Evolutionary conservation across 2,329 filamentous ascomycete species (phyloP).

Genomic region (Tolypocladium album): DNA sequence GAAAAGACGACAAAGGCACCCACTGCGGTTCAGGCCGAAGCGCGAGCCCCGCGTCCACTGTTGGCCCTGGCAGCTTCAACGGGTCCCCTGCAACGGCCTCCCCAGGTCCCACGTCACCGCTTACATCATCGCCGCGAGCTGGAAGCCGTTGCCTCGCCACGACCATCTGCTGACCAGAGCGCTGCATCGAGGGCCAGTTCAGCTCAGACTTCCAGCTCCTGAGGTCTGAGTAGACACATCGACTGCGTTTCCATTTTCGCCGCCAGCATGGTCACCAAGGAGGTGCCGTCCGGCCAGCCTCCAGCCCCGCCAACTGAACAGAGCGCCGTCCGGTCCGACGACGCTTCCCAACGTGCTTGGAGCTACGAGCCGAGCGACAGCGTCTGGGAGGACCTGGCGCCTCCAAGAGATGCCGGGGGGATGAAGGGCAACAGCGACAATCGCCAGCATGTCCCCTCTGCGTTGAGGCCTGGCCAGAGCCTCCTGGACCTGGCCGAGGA

Average conservation of each 20-base stretch:
- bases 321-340: background rate
- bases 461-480: constrained; percentile 20
- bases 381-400: constrained; percentile 13
- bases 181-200: background rate
- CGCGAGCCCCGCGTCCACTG: background rate
- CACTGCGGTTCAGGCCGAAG: background rate
- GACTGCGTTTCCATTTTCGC: background rate
- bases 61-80: background rate
- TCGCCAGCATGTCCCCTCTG: constrained; percentile 15
- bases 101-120: constrained; percentile 8
- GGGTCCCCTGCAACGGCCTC: no score
- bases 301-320: background rate
- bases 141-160: background rate
- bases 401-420: background rate
- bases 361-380: constrained; percentile 9
- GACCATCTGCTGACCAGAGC: background rate
- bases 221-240: background rate
- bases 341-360: constrained; percentile 10
- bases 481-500: constrained; percentile 10
- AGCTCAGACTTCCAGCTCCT: background rate
- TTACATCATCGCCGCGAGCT: constrained; percentile 3
- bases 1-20: background rate
- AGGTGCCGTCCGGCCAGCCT: background rate
- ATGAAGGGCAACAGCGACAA: background rate
- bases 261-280: constrained; percentile 3